These are phyloP conservation scores for Neoboletus magnificus DNA, from an alignment of 768 basidiomycete genomes.

Conservation along the genomic window DNA sequence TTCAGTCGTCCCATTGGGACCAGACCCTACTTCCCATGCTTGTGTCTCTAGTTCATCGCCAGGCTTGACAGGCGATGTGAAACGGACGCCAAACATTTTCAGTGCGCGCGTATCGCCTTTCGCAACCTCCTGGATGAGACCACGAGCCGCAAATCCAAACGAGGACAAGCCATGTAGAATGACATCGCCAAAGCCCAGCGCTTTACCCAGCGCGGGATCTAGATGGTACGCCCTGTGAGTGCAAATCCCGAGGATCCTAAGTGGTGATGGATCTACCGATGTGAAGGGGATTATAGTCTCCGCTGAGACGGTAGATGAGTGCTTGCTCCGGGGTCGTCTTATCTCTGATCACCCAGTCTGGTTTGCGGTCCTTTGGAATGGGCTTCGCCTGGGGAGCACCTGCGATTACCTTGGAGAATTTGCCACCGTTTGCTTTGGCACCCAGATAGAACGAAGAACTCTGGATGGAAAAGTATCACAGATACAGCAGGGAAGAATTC, in stretches of 20 bases:
- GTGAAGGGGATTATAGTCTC: slow-evolving; percentile 79
- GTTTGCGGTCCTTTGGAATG: slow-evolving; percentile 55
- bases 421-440: slow-evolving; percentile 58
- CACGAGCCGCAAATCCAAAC: slow-evolving; percentile 80
- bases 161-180: slow-evolving; percentile 84
- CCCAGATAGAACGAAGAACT: slow-evolving; percentile 69
- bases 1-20: slow-evolving; percentile 55
- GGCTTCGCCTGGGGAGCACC: slow-evolving; percentile 58
- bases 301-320: slow-evolving; percentile 66
- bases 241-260: not conserved
- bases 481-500: not conserved
- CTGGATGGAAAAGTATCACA: slow-evolving; percentile 28
- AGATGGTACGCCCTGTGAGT: not conserved
- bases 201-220: slow-evolving; percentile 75
- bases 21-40: slow-evolving; percentile 73
- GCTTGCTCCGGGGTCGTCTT: slow-evolving; percentile 67
- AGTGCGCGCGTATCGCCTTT: slow-evolving; percentile 59
- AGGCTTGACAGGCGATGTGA: slow-evolving; percentile 81
- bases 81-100: slow-evolving; percentile 67
- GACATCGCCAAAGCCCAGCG: slow-evolving; percentile 75
- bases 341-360: slow-evolving; percentile 61
- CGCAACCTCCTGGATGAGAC: slow-evolving; percentile 61
- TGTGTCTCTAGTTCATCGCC: slow-evolving; percentile 78
- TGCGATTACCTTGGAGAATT: slow-evolving; percentile 60
- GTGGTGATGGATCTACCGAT: slow-evolving; percentile 44